These are phyloP conservation scores for Podospora bellae-mahoneyi DNA, from an alignment of 495 filamentous ascomycete genomes.

Conservation along the genomic window DNA sequence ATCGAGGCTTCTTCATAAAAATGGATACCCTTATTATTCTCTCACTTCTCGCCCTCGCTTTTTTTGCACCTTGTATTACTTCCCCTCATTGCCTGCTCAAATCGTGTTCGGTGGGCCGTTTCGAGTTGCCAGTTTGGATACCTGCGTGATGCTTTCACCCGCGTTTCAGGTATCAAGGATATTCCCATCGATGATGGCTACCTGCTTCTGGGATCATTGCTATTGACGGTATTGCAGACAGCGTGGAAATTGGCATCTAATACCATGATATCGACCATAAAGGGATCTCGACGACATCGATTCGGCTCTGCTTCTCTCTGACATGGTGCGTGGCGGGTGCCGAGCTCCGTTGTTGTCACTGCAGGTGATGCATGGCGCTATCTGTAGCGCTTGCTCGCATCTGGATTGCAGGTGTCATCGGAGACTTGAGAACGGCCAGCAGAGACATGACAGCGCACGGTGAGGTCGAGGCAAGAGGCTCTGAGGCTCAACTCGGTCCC, in stretches of 20 bases:
- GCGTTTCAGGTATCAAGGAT: neutral
- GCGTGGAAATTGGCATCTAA: neutral
- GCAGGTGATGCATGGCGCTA: neutral
- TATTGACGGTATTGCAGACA: neutral
- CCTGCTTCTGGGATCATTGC: neutral
- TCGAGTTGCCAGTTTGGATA: neutral
- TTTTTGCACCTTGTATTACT: neutral
- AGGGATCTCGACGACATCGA: neutral
- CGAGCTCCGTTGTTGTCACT: neutral
- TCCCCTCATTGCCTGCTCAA: neutral
- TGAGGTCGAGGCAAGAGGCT: neutral
- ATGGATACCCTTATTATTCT: neutral
- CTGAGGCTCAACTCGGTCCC: neutral
- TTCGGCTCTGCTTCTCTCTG: neutral
- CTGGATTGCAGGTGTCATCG: neutral
- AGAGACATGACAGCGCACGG: neutral
- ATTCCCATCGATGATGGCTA: neutral
- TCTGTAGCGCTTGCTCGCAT: neutral
- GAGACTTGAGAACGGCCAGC: neutral
- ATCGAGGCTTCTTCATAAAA: neutral
- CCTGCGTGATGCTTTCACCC: neutral
- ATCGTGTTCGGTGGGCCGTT: neutral
- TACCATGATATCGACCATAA: neutral
- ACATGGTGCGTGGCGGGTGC: neutral
- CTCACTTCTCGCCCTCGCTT: neutral